A percentile compares a stretch with the other conserved stretches of the same genome.
Conservation (phyloP, 345 rosid genomes). For the Clausena lansium region DNA sequence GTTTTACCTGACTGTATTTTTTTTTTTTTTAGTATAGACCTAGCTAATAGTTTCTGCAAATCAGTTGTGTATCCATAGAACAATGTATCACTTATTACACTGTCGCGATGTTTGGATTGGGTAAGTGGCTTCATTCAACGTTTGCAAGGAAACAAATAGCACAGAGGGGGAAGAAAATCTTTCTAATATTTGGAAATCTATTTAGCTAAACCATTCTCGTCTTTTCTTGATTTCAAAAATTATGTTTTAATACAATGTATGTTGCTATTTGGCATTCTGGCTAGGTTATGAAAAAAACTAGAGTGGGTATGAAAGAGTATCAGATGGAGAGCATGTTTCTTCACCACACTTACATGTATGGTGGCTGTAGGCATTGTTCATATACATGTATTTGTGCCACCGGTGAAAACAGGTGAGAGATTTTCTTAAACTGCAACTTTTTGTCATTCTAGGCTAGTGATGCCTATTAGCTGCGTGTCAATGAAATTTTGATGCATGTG, state of each 20-base stretch:
- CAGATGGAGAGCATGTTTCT: conserved; percentile 94
- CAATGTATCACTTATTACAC: no score
- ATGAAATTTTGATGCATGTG: background rate
- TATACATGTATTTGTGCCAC: conserved; percentile 97
- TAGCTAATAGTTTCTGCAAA: background rate
- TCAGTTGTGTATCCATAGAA: background rate
- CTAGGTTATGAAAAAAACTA: conserved; percentile 79
- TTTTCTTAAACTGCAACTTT: conserved; percentile 5
- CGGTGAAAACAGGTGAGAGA: conserved; percentile 76
- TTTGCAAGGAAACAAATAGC: background rate
- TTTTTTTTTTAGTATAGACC: background rate
- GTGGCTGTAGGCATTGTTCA: conserved; percentile 95
- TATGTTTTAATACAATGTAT: background rate
- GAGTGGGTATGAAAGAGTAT: conserved; percentile 77
- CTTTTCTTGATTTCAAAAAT: background rate
- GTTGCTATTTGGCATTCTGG: conserved; percentile 12
- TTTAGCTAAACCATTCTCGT: background rate
- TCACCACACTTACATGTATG: conserved; percentile 90
- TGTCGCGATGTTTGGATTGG: background rate
- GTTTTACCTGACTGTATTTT: background rate
- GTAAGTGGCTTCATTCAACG: background rate
- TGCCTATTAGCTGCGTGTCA: background rate
- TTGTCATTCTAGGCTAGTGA: background rate
- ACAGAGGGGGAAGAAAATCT: background rate
- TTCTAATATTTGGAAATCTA: background rate